Base-by-base conservation (phyloP, 257 asterid species). In the Leonotis leonurus region DNA sequence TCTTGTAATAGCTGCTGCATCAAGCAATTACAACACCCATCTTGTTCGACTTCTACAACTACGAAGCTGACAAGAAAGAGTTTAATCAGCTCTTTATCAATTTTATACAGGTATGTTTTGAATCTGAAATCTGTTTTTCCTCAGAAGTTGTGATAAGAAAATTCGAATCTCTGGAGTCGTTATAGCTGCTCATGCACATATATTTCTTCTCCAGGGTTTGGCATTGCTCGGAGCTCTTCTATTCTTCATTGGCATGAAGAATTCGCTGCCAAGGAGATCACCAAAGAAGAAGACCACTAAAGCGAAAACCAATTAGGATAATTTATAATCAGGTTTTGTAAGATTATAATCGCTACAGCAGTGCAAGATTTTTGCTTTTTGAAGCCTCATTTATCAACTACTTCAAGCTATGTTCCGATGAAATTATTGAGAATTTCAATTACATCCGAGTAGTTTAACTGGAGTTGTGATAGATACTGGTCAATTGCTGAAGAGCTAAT, bases 21-120 rank as follows among this genome's bases (percentile, higher is more conserved):
- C 99, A 93, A 80, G 83, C 85, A 41, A 25, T 93, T 39, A 30
- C 81, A 27, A 66, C 91, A 5, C 95, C 97, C 18, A 74, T 93
- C 76, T 65, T 89, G 75, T 93, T 76, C 6, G 99, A 93, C 75
- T 93, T 93, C 81, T 93, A 93, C 85, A 93, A 93, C 79, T 85
- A 85, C n/a, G 97, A 85, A 6, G 89, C 79, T 48, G 92, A 85
- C 75, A 80, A 73, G 74, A 84, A 85, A 67, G 99, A 85, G 58
- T 89, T 81, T 40, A 60, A 68, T 64, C 83, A 79, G 63, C 90
- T 83, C 32, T 85, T 87, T 76, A 55, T 72, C 71, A 87, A 93
- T 74, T 93, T 93, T 36, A 63, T 93, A 9, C 90, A 91, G 98
- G 98, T 91, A 10, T 40, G 22, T 40, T 10, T 41, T n/a, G 18